Evolutionary conservation across 2,329 filamentous ascomycete species (phyloP).

Genomic region (Anthostomella pinea): DNA sequence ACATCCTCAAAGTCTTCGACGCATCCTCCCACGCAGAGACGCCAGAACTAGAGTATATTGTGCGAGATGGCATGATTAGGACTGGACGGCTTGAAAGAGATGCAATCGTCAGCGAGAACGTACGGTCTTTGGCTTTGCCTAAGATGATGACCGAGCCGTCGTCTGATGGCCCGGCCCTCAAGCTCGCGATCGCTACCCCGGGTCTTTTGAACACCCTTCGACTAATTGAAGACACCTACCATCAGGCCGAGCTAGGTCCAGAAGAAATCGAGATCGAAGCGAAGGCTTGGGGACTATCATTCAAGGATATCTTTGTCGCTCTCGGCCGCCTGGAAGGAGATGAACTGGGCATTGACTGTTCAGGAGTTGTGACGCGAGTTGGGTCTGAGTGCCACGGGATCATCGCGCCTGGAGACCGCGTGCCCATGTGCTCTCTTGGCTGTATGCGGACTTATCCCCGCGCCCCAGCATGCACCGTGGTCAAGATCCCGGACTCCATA

Average conservation of each 20-base stretch:
- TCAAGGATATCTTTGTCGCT: slow-evolving; percentile 8
- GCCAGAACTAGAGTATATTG: too few species aligned
- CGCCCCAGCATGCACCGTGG: neutral
- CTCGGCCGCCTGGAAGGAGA: slow-evolving; percentile 12
- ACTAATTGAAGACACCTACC: slow-evolving; percentile 12
- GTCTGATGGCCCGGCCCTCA: too few species aligned
- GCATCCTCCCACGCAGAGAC: too few species aligned
- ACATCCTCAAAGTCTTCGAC: too few species aligned
- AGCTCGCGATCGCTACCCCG: slow-evolving; percentile 8
- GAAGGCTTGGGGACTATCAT: slow-evolving; percentile 12
- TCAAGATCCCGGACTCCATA: slow-evolving; percentile 12
- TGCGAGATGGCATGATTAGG: too few species aligned
- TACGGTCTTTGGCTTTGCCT: too few species aligned
- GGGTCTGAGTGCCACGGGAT: slow-evolving; percentile 17
- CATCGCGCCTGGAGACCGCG: slow-evolving; percentile 2
- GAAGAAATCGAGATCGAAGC: slow-evolving; percentile 8
- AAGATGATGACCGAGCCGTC: too few species aligned
- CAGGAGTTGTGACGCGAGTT: slow-evolving; percentile 13
- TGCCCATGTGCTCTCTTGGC: slow-evolving; percentile 6
- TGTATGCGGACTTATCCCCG: too few species aligned
- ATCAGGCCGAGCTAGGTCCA: too few species aligned
- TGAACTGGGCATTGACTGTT: slow-evolving; percentile 11
- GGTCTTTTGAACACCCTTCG: slow-evolving; percentile 10
- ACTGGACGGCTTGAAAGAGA: too few species aligned
- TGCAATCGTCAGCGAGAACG: too few species aligned